Conservation (phyloP, 1,139 yeast genomes). For the Blastobotrys persicus region DNA sequence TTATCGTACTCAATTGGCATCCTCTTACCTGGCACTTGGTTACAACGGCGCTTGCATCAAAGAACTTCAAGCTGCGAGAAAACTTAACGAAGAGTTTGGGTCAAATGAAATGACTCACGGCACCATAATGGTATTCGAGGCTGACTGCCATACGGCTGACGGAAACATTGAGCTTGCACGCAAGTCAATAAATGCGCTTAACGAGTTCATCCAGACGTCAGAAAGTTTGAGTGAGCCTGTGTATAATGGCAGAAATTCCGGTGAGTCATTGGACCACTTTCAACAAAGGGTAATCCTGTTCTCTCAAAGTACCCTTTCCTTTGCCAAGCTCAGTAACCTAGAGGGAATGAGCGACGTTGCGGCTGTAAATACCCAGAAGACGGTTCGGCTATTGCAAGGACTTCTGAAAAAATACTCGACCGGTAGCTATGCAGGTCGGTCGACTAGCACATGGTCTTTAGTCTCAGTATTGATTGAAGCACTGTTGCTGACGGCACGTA, state of each 20-base stretch:
- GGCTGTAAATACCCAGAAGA: slow-evolving; percentile 22
- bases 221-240: slow-evolving; percentile 16
- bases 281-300: slow-evolving; percentile 21
- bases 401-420: slow-evolving; percentile 20
- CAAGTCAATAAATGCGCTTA: slow-evolving; percentile 13
- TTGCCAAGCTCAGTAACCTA: slow-evolving; percentile 17
- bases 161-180: slow-evolving; percentile 16
- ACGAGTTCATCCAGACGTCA: slow-evolving; percentile 17
- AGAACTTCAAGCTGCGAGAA: slow-evolving; percentile 15
- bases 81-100: slow-evolving; percentile 10
- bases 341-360: slow-evolving; percentile 23
- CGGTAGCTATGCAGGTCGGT: slow-evolving; percentile 10
- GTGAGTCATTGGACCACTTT: slow-evolving; percentile 23
- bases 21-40: slow-evolving; percentile 21
- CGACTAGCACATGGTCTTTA: slow-evolving; percentile 19
- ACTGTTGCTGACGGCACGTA: slow-evolving; percentile 23
- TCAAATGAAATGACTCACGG: slow-evolving; percentile 15
- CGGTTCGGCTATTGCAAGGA: slow-evolving; percentile 24
- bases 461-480: slow-evolving; percentile 23
- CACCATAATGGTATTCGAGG: slow-evolving; percentile 14
- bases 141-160: slow-evolving; percentile 18
- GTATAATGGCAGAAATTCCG: slow-evolving; percentile 18
- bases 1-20: slow-evolving; percentile 11
- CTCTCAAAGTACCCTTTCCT: slow-evolving; percentile 19
- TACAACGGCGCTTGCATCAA: slow-evolving; percentile 22